Evolutionary conservation across 2,329 filamentous ascomycete species (phyloP).

Genomic region (Gnomoniopsis smithogilvyi): DNA sequence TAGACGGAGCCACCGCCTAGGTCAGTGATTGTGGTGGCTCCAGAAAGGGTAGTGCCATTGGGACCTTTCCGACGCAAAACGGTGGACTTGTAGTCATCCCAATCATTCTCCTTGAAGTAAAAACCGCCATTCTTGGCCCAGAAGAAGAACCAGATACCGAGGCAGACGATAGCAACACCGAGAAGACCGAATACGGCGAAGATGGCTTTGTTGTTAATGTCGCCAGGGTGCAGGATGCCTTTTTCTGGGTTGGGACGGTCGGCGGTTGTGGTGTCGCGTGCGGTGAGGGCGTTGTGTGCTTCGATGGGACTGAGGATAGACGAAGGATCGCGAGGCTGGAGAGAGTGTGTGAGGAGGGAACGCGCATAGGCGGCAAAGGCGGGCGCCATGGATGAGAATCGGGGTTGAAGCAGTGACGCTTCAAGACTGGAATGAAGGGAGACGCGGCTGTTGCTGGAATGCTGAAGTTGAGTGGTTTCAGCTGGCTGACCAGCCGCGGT

Average conservation of each 20-base stretch:
- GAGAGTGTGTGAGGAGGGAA: constrained; percentile 25
- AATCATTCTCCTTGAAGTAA: constrained; percentile 78
- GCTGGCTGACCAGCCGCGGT: constrained; percentile 27
- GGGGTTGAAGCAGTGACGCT: neutral
- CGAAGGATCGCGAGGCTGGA: constrained; percentile 24
- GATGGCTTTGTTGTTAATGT: constrained; percentile 67
- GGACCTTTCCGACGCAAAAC: constrained; percentile 86
- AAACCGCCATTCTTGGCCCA: constrained; percentile 97
- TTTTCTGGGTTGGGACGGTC: constrained; percentile 34
- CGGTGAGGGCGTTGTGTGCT: constrained; percentile 39
- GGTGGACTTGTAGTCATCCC: constrained; percentile 98
- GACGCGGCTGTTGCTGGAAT: neutral
- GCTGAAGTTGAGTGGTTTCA: constrained; percentile 19
- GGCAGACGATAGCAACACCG: constrained; percentile 70
- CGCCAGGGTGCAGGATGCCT: constrained; percentile 51
- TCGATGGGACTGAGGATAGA: constrained; percentile 38
- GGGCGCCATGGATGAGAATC: constrained; percentile 37
- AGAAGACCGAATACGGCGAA: constrained; percentile 85
- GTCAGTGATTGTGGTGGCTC: constrained; percentile 76
- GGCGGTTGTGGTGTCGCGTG: constrained; percentile 32
- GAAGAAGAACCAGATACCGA: constrained; percentile 96
- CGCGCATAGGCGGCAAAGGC: constrained; percentile 22
- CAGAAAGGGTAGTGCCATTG: constrained; percentile 80
- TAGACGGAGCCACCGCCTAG: constrained; percentile 87
- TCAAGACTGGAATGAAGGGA: constrained; percentile 6